Evolutionary conservation across 495 filamentous ascomycete species (phyloP).

Genomic region (Hypoxylon lienhwacheense): DNA sequence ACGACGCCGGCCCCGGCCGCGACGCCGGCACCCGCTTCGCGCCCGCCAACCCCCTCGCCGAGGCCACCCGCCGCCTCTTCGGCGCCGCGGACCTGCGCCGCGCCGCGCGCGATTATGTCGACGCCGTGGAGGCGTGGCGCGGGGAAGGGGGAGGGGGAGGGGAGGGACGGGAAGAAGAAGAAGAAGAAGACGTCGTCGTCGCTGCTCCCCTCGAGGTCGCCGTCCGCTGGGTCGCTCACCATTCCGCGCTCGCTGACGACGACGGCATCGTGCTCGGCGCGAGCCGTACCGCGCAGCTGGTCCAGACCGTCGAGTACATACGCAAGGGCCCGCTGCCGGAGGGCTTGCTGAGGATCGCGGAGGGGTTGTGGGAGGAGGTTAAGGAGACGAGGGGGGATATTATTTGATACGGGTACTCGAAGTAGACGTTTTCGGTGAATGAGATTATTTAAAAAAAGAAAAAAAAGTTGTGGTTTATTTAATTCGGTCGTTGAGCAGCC

Average conservation of each 20-base stretch:
- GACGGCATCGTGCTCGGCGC: constrained; percentile 61
- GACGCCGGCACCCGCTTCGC: constrained; percentile 50
- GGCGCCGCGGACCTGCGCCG: constrained; percentile 42
- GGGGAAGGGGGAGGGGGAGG: too few species aligned
- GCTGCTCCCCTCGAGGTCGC: constrained; percentile 55
- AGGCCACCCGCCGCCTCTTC: constrained; percentile 48
- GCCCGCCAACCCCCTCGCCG: constrained; percentile 29
- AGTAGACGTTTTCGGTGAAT: too few species aligned
- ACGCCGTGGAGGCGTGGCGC: constrained; percentile 45
- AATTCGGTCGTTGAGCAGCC: background rate
- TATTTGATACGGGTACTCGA: constrained; percentile 6
- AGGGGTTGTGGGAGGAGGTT: constrained; percentile 25
- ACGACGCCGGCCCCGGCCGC: constrained; percentile 23
- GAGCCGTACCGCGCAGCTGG: constrained; percentile 51
- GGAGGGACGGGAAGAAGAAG: too few species aligned
- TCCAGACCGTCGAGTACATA: constrained; percentile 51
- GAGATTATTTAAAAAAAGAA: background rate
- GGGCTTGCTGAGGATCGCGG: constrained; percentile 7
- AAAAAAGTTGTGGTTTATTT: background rate
- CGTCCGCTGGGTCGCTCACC: constrained; percentile 58
- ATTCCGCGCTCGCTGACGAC: constrained; percentile 52
- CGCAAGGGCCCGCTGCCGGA: constrained; percentile 49
- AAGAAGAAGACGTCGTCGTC: too few species aligned
- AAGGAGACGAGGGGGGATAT: constrained; percentile 19
- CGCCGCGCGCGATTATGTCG: constrained; percentile 53